Evolutionary conservation across 257 asterid species (phyloP).

Genomic region (Solanum chilense): DNA sequence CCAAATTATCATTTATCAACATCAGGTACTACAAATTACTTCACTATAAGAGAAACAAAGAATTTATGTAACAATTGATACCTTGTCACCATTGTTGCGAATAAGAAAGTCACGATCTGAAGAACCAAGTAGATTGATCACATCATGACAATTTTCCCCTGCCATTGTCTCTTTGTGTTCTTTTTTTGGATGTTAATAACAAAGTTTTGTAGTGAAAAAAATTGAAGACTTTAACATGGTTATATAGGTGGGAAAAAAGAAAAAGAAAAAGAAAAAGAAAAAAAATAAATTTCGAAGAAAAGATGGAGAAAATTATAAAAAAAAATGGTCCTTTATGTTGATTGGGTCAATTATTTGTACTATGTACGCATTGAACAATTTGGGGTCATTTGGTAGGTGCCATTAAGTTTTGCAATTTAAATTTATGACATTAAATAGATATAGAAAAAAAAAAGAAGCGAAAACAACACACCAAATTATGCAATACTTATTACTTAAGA

Average conservation of each 20-base stretch:
- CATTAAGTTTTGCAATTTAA: no score
- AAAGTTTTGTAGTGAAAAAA: neutral
- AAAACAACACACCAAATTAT: neutral
- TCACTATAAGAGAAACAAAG: neutral
- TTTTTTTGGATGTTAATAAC: neutral
- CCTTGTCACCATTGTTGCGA: constrained; percentile 78
- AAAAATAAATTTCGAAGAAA: neutral
- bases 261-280: no score
- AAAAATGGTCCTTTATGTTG: neutral
- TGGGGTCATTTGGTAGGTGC: neutral
- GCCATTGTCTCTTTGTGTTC: neutral
- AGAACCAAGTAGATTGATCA: constrained; percentile 31
- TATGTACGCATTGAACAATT: no score
- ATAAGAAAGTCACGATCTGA: constrained; percentile 55
- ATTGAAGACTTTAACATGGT: neutral
- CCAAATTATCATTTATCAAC: neutral
- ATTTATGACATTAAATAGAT: neutral
- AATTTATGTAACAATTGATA: neutral
- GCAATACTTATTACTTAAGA: neutral
- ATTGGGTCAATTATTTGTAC: no score
- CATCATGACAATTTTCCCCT: constrained; percentile 8
- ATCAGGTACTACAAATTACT: neutral
- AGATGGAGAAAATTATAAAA: neutral
- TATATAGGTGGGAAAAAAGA: neutral
- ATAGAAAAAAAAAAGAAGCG: no score